A percentile compares a stretch with the other conserved stretches of the same genome.
phyloP scores from a whole-genome alignment of 805 yeast genomes.

The Brettanomyces sp. region DNA sequence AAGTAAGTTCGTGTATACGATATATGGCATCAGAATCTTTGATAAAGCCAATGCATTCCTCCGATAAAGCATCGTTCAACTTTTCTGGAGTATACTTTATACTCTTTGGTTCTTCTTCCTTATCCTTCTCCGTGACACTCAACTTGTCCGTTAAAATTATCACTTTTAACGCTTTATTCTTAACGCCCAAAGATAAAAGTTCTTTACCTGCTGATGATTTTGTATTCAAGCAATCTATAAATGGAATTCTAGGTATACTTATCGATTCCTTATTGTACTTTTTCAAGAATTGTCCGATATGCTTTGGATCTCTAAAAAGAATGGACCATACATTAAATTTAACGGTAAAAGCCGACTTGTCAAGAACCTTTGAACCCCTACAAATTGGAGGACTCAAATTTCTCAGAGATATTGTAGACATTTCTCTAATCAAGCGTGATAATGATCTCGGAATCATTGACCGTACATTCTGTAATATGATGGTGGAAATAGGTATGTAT shows the following conservation, averaged over 20 bases:
- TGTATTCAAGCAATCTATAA: slow-evolving; percentile 40
- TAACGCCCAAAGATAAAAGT: slow-evolving; percentile 5
- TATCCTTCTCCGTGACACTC: slow-evolving; percentile 27
- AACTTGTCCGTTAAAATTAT: slow-evolving; percentile 53
- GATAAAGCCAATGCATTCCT: slow-evolving; percentile 36
- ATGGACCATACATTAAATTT: slow-evolving; percentile 60
- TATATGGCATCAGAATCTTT: slow-evolving; percentile 37
- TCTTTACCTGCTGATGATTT: slow-evolving; percentile 5
- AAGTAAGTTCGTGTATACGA: slow-evolving; percentile 40
- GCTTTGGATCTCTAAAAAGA: slow-evolving; percentile 55
- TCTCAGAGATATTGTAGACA: background rate
- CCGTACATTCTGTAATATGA: background rate
- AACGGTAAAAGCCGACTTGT: slow-evolving; percentile 52
- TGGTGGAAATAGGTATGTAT: no score
- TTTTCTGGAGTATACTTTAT: slow-evolving; percentile 5
- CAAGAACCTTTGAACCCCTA: slow-evolving; percentile 55
- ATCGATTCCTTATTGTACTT: slow-evolving; percentile 50
- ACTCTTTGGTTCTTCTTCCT: background rate
- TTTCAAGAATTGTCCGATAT: slow-evolving; percentile 55
- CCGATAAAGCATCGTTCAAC: slow-evolving; percentile 26
- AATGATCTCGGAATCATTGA: background rate
- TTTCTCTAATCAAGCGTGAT: background rate
- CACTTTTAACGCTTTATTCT: slow-evolving; percentile 36
- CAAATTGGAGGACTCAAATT: slow-evolving; percentile 52
- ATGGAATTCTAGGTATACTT: slow-evolving; percentile 60